phyloP scores from a whole-genome alignment of 345 rosid species.

The Eucalyptus melliodora region DNA sequence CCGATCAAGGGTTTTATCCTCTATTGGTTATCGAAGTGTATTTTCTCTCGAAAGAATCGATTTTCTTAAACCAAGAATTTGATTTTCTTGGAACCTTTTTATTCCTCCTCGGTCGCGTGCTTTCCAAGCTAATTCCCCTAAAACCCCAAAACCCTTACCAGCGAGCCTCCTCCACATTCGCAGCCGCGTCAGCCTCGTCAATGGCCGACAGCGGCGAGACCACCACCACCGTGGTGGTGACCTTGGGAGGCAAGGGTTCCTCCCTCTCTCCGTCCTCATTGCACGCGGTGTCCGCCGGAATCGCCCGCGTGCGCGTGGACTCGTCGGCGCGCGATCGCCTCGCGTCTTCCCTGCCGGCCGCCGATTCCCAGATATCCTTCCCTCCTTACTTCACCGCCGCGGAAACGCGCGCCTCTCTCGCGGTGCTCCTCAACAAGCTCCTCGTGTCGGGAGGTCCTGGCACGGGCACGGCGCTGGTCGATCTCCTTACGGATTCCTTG shows the following conservation, averaged over 20 bases:
- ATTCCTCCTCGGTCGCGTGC: background rate
- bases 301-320: slow-evolving; percentile 32
- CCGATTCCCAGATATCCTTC: background rate
- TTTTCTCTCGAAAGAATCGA: background rate
- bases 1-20: no score
- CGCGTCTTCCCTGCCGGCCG: background rate
- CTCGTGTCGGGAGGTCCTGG: slow-evolving; percentile 13
- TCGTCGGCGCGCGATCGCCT: slow-evolving; percentile 43
- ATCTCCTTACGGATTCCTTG: slow-evolving; percentile 8
- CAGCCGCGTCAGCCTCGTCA: background rate
- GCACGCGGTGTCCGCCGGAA: slow-evolving; percentile 28
- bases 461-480: slow-evolving; percentile 25
- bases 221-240: background rate
- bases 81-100: background rate
- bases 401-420: slow-evolving; percentile 39
- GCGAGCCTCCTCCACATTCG: background rate
- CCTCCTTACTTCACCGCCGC: slow-evolving; percentile 4
- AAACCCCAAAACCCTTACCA: background rate
- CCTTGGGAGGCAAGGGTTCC: slow-evolving; percentile 22
- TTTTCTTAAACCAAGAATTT: no score
- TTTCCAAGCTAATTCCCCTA: background rate
- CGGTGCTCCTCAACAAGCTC: slow-evolving; percentile 49
- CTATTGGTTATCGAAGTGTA: background rate
- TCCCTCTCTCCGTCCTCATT: slow-evolving; percentile 35
- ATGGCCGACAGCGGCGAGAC: background rate